Base-by-base conservation (phyloP, 2,329 filamentous ascomycete species). In the Pezicula neosporulosa region DNA sequence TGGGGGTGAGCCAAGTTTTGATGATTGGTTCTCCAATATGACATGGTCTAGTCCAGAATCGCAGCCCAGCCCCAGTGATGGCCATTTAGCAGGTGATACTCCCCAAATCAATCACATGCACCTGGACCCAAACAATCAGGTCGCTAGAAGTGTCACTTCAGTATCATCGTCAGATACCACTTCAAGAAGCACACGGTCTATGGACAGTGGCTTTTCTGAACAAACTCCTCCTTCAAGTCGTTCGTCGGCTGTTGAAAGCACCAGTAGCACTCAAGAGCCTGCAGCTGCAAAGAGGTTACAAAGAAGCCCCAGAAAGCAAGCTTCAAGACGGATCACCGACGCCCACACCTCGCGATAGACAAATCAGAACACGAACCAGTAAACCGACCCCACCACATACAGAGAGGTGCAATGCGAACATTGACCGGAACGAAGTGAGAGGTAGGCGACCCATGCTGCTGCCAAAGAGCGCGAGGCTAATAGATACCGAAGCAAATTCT, bases 11-110 rank as follows among this genome's bases (percentile, higher is more conserved):
- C 42, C 42, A 9, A 44, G 27, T 15, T 44, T 44, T 12, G 42
- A 44, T 44, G 19, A 24, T 27, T 44, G 42, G 42, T 16, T 44
- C 18, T 44, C 42, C 42, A 44, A 44, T 28, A 44, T 44, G 42
- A 44, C 42, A 44, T 44, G 42, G 42, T 44, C 19, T 27, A 28
- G 42, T 16, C 13, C 42, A 13, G 42, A 44, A 44, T 44, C 42
- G 42, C 42, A 28, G 19, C 7, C 42, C 24, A 44, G 42, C 21
- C 42, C 42, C n/a, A 44, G 24, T 44, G 42, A 44, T 44, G 42
- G 42, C 24, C 21, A 44, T 44, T 44, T 44, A 44, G 42, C 19
- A 27, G 42, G 27, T 44, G 42, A 44, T 44, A 28, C 42, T 27
- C n/a, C 27, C 19, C 42, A 3, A 44, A 13, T 44, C 19, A 44